These are phyloP conservation scores for Leishmania amazonensis DNA, from an alignment of 208 protist species.

Conservation along the genomic window DNA sequence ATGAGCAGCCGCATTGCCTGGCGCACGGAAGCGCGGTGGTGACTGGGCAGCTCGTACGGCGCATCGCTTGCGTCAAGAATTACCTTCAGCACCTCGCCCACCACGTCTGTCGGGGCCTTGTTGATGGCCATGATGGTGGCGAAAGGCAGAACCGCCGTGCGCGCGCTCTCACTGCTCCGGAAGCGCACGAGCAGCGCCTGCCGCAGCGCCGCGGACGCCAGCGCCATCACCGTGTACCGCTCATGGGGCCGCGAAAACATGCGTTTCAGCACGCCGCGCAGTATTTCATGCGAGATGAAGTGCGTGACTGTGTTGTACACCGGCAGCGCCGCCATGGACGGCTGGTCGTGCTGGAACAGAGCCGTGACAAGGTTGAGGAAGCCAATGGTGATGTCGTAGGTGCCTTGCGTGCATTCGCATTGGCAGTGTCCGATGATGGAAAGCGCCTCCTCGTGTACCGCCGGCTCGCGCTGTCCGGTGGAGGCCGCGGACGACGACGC, in stretches of 20 bases:
- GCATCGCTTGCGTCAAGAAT: constrained; percentile 44
- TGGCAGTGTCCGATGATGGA: constrained; percentile 81
- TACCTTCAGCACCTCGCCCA: constrained; percentile 66
- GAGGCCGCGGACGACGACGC: neutral
- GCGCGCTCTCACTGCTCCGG: constrained; percentile 18
- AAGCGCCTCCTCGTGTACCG: constrained; percentile 37
- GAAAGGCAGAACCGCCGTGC: constrained; percentile 51
- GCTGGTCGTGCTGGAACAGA: constrained; percentile 64
- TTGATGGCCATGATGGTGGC: constrained; percentile 67
- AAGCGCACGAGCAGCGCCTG: constrained; percentile 67
- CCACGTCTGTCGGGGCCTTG: constrained; percentile 76
- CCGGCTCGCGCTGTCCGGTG: constrained; percentile 12
- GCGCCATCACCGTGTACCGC: constrained; percentile 75
- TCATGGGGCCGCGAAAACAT: constrained; percentile 50
- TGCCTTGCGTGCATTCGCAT: constrained; percentile 66
- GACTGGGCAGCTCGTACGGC: constrained; percentile 55
- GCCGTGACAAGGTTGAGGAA: constrained; percentile 79
- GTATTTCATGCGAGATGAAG: constrained; percentile 82
- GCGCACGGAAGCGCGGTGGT: constrained; percentile 70
- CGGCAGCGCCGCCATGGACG: constrained; percentile 38
- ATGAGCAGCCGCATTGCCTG: constrained; percentile 74
- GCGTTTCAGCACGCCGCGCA: constrained; percentile 65
- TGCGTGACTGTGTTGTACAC: constrained; percentile 66
- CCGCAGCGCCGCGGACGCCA: constrained; percentile 65
- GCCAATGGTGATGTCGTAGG: constrained; percentile 79